These are phyloP conservation scores for Plectosphaerella cucumerina DNA, from an alignment of 2,329 filamentous ascomycete genomes.

Conservation along the genomic window DNA sequence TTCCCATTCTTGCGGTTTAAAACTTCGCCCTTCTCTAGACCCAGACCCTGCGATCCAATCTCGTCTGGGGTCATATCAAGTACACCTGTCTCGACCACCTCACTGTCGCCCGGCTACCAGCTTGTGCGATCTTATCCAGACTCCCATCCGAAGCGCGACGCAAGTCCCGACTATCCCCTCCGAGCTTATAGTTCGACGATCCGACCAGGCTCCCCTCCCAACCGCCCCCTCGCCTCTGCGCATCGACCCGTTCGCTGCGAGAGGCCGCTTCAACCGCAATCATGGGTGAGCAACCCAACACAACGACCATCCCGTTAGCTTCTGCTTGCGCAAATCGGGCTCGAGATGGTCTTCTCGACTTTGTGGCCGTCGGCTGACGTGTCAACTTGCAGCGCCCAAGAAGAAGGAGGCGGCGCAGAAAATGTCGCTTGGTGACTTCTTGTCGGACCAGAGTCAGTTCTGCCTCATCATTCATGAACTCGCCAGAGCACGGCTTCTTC, in stretches of 20 bases:
- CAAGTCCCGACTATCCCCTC: background rate
- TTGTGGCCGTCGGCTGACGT: slow-evolving; percentile 9
- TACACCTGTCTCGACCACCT: background rate
- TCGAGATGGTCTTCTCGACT: background rate
- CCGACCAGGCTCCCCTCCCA: slow-evolving; percentile 6
- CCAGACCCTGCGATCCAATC: slow-evolving; percentile 28
- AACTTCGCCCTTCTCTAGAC: slow-evolving; percentile 34
- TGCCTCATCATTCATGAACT: too few species aligned
- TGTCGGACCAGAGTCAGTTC: slow-evolving; percentile 81
- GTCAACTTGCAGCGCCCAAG: slow-evolving; percentile 66
- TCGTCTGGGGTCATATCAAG: background rate
- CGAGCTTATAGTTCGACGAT: background rate
- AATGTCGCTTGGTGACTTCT: slow-evolving; percentile 96
- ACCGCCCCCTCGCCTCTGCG: slow-evolving; percentile 23
- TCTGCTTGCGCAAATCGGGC: too few species aligned
- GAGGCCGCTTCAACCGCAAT: slow-evolving; percentile 49
- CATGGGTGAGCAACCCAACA: slow-evolving; percentile 46
- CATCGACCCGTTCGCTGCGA: slow-evolving; percentile 37
- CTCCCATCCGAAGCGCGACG: background rate
- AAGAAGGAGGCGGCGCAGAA: slow-evolving; percentile 86
- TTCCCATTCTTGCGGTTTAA: slow-evolving; percentile 33
- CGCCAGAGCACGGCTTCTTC: too few species aligned
- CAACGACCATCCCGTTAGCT: background rate
- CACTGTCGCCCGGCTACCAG: too few species aligned
- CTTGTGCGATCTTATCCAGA: too few species aligned